phyloP scores from a whole-genome alignment of 129 eudicot species.

The Centrapalus pauciflorus region DNA sequence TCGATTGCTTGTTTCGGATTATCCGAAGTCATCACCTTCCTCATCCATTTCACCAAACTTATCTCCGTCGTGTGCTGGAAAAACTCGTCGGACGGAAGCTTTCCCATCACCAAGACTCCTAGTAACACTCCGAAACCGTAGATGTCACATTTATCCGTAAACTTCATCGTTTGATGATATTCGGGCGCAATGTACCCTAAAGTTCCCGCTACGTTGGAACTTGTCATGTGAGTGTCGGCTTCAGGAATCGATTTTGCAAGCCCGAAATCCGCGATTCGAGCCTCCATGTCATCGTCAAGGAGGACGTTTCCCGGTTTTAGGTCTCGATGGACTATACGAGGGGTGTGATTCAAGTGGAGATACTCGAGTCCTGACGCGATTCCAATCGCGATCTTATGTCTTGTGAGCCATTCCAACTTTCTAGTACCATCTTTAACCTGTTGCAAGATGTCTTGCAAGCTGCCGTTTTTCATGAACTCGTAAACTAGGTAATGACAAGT shows the following conservation, averaged over 20 bases:
- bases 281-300: slow-evolving; percentile 86
- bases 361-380: slow-evolving; percentile 83
- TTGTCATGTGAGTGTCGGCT: slow-evolving; percentile 55
- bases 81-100: slow-evolving; percentile 63
- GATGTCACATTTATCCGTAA: slow-evolving; percentile 77
- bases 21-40: slow-evolving; percentile 65
- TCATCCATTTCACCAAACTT: slow-evolving; percentile 74
- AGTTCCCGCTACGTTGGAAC: slow-evolving; percentile 85
- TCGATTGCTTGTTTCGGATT: slow-evolving; percentile 68
- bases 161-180: slow-evolving; percentile 73
- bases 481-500: slow-evolving; percentile 78
- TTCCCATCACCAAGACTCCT: slow-evolving; percentile 65
- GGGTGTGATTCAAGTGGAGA: slow-evolving; percentile 56
- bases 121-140: slow-evolving; percentile 81
- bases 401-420: slow-evolving; percentile 56
- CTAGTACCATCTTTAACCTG: slow-evolving; percentile 38
- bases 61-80: slow-evolving; percentile 60
- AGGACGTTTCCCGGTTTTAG: slow-evolving; percentile 81
- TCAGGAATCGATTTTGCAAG: slow-evolving; percentile 79
- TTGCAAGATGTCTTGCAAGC: slow-evolving; percentile 63
- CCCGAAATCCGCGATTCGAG: slow-evolving; percentile 90
- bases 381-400: slow-evolving; percentile 61
- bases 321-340: slow-evolving; percentile 76
- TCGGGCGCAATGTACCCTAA: slow-evolving; percentile 89
- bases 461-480: slow-evolving; percentile 87